A percentile compares a stretch with the other conserved stretches of the same genome.
phyloP scores from a whole-genome alignment of 345 rosid genomes.

The Trapa bicornis region DNA sequence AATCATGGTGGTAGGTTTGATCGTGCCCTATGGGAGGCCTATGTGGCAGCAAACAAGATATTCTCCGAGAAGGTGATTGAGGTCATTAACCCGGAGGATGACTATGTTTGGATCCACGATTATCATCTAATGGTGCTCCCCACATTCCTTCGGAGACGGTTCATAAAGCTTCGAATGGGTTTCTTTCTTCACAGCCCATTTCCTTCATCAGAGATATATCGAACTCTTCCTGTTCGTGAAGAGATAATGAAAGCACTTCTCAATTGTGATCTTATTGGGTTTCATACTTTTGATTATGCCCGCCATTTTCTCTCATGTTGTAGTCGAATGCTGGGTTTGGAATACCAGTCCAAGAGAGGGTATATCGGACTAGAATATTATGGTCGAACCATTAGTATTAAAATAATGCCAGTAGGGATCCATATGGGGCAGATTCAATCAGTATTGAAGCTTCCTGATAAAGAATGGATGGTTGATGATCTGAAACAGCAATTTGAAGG shows the following conservation, averaged over 20 bases:
- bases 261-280: slow-evolving; percentile 63
- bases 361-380: slow-evolving; percentile 65
- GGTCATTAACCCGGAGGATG: slow-evolving; percentile 67
- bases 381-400: slow-evolving; percentile 67
- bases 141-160: slow-evolving; percentile 53
- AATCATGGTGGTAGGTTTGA: slow-evolving; percentile 61
- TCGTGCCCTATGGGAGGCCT: slow-evolving; percentile 68
- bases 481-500: slow-evolving; percentile 68
- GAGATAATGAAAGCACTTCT: slow-evolving; percentile 60
- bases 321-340: slow-evolving; percentile 61
- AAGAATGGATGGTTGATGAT: slow-evolving; percentile 63
- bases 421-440: slow-evolving; percentile 71
- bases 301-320: slow-evolving; percentile 76
- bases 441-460: slow-evolving; percentile 51
- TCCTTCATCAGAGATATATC: slow-evolving; percentile 69
- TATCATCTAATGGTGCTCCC: slow-evolving; percentile 80
- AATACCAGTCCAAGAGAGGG: slow-evolving; percentile 66
- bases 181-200: slow-evolving; percentile 70
- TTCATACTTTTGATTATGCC: slow-evolving; percentile 88
- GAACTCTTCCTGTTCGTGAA: slow-evolving; percentile 66
- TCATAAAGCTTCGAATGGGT: slow-evolving; percentile 63
- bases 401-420: slow-evolving; percentile 74
- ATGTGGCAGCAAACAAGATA: slow-evolving; percentile 62
- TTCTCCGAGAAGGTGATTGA: slow-evolving; percentile 64
- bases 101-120: slow-evolving; percentile 69